Evolutionary conservation across 495 filamentous ascomycete species (phyloP).

Genomic region (Lasiosphaeria hispida): DNA sequence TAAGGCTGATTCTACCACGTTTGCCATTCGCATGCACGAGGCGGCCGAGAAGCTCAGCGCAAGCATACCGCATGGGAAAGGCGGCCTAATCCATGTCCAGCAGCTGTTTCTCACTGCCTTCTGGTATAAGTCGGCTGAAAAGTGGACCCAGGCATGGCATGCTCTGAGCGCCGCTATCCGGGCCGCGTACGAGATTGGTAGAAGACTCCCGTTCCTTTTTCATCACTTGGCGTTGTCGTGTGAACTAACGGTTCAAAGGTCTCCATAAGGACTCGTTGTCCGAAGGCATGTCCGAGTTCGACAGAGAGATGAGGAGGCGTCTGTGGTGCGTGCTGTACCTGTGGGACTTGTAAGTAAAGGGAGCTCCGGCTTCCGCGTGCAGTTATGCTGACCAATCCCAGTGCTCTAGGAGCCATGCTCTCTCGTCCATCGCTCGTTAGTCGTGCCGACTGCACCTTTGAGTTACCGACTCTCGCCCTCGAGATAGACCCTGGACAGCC

Average conservation of each 20-base stretch:
- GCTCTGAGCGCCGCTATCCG: conserved; percentile 44
- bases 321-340: conserved; percentile 42
- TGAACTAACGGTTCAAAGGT: conserved; percentile 31
- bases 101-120: conserved; percentile 51
- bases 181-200: conserved; percentile 53
- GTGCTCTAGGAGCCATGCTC: conserved; percentile 40
- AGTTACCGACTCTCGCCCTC: conserved; percentile 37
- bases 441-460: conserved; percentile 34
- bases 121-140: conserved; percentile 53
- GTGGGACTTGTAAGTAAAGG: conserved; percentile 38
- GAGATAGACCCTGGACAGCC: conserved; percentile 35
- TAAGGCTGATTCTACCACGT: conserved; percentile 32
- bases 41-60: conserved; percentile 45
- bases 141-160: conserved; percentile 56
- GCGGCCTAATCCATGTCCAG: conserved; percentile 49
- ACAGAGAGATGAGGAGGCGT: conserved; percentile 45
- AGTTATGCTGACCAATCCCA: conserved; percentile 12
- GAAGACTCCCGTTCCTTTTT: neutral
- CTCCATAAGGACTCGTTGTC: conserved; percentile 44
- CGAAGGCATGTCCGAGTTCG: conserved; percentile 42
- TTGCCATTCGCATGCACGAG: conserved; percentile 43
- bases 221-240: neutral
- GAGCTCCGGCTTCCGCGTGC: neutral
- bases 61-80: conserved; percentile 46
- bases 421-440: conserved; percentile 39